Conservation (phyloP, 768 basidiomycete species). For the Rhizopogon vulgaris region DNA sequence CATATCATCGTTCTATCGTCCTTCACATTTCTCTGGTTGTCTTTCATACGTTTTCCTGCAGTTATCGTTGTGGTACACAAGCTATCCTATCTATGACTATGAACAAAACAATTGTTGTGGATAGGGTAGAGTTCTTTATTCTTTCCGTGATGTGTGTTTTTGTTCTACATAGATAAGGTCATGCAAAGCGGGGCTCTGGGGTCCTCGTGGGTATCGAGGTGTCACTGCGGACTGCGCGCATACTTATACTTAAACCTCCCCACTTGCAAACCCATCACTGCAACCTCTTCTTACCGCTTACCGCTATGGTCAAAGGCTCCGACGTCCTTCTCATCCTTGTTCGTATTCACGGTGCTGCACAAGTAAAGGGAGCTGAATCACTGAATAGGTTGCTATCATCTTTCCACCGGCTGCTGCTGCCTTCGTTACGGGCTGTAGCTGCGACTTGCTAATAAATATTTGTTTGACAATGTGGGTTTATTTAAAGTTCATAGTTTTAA, state of each 20-base stretch:
- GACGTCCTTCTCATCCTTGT: slow-evolving; percentile 79
- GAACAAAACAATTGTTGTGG: not conserved
- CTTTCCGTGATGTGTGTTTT: no score
- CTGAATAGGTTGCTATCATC: slow-evolving; percentile 61
- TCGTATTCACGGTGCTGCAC: slow-evolving; percentile 16
- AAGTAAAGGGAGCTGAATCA: not conserved
- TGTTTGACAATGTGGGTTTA: slow-evolving; percentile 61
- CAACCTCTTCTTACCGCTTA: not conserved
- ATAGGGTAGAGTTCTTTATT: not conserved
- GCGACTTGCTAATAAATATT: slow-evolving; percentile 84
- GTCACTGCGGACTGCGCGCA: not conserved
- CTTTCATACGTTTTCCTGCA: slow-evolving; percentile 1
- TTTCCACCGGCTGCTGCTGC: slow-evolving; percentile 79
- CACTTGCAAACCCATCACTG: not conserved
- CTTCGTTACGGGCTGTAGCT: slow-evolving; percentile 77
- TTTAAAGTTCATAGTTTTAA: not conserved
- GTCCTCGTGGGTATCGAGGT: not conserved
- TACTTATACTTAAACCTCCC: not conserved
- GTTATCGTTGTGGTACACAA: not conserved
- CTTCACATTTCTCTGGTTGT: not conserved
- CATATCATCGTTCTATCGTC: not conserved
- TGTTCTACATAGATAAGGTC: not conserved
- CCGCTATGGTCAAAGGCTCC: slow-evolving; percentile 46
- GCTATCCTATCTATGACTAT: not conserved
- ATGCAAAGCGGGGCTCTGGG: not conserved